phyloP scores from a whole-genome alignment of 257 asterid species.

The Solanum dulcamara region DNA sequence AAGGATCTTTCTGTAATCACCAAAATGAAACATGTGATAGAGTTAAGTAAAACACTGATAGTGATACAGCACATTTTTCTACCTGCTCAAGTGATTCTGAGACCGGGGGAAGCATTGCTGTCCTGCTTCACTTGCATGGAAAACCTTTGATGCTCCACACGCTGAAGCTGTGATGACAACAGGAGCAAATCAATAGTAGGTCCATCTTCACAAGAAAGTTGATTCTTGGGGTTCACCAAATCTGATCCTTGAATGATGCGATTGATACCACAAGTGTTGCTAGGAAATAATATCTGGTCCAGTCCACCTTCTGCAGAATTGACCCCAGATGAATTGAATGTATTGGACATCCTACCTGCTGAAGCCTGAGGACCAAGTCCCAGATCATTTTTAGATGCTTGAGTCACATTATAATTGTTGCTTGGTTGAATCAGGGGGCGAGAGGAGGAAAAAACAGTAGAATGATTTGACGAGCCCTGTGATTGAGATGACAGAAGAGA shows the following conservation, averaged over 20 bases:
- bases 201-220: conserved; percentile 9
- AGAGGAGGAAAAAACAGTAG: conserved; percentile 3
- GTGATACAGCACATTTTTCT: neutral
- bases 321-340: conserved; percentile 8
- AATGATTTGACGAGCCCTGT: conserved; percentile 7
- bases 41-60: neutral
- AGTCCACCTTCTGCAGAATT: conserved; percentile 15
- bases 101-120: conserved; percentile 15
- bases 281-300: conserved; percentile 19
- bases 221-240: conserved; percentile 10
- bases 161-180: conserved; percentile 30
- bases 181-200: conserved; percentile 26
- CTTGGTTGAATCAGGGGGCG: conserved; percentile 10
- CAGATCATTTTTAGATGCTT: conserved; percentile 12
- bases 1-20: neutral
- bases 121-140: conserved; percentile 17
- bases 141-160: conserved; percentile 27
- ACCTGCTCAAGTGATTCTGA: conserved; percentile 15
- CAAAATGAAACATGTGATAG: neutral
- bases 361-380: conserved; percentile 15
- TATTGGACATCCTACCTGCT: conserved; percentile 4
- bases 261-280: conserved; percentile 4
- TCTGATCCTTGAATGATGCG: conserved; percentile 7
- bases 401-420: conserved; percentile 1
- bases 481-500: conserved; percentile 46